Percentiles rank a stretch among this genome's conserved stretches.
Evolutionary conservation across 2,329 filamentous ascomycete species (phyloP).

Genomic region (Aureobasidium subglaciale): DNA sequence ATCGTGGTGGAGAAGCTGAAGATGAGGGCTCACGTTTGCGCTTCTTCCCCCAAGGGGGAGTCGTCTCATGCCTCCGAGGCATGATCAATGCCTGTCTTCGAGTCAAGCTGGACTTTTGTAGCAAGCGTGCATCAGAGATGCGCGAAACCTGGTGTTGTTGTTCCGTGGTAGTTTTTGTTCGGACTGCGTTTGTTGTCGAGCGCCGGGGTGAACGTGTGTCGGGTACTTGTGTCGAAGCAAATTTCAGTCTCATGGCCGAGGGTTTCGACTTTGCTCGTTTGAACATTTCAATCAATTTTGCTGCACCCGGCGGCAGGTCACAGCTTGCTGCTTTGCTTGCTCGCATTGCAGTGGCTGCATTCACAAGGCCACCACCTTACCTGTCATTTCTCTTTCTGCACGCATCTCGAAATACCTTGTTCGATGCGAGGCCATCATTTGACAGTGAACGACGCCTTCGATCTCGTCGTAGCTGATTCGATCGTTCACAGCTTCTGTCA

Average conservation of each 20-base stretch:
- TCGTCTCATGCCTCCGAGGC: not conserved
- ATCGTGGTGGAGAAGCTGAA: not conserved
- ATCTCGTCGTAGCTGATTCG: not conserved
- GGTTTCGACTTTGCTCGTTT: not conserved
- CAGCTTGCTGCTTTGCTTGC: not conserved
- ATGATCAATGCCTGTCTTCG: not conserved
- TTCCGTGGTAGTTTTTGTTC: not conserved
- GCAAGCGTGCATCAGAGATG: not conserved
- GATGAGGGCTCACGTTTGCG: slow-evolving; percentile 4
- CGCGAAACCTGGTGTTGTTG: not conserved
- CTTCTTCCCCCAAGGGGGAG: slow-evolving; percentile 4
- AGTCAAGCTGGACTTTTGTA: not conserved
- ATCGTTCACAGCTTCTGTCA: not conserved
- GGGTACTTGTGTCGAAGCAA: no score
- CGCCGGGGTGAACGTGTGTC: no score
- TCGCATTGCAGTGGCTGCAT: not conserved
- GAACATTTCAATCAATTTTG: not conserved
- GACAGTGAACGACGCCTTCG: not conserved
- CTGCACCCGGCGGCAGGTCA: not conserved
- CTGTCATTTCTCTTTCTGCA: not conserved
- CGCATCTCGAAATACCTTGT: no score
- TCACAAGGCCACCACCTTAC: not conserved
- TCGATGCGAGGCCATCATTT: no score
- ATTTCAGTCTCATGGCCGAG: not conserved
- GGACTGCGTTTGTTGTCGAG: not conserved